These are phyloP conservation scores for Trichoderma sp. DNA, from an alignment of 2,329 filamentous ascomycete species.

Conservation along the genomic window DNA sequence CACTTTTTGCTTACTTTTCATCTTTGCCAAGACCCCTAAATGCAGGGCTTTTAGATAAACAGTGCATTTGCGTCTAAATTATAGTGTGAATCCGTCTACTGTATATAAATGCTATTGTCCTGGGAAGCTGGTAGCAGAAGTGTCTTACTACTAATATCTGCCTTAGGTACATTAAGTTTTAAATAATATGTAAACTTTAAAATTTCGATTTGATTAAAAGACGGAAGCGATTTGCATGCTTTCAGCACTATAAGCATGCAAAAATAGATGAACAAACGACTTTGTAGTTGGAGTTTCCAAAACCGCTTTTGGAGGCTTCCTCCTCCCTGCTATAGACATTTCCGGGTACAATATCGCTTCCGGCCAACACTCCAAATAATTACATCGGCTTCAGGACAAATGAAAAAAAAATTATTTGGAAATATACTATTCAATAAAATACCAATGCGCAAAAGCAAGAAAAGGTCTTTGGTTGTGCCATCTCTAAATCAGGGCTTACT, in stretches of 20 bases:
- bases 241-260: background rate
- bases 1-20: background rate
- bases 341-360: slow-evolving; percentile 2
- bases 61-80: background rate
- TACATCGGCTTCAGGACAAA: background rate
- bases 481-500: background rate
- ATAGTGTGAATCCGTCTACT: background rate
- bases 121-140: background rate
- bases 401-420: background rate
- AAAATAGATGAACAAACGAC: background rate
- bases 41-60: background rate
- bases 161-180: background rate
- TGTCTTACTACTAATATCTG: background rate
- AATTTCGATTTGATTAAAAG: background rate
- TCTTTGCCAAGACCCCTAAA: background rate
- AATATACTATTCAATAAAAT: background rate
- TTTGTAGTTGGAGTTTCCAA: background rate
- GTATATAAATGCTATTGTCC: background rate
- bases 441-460: background rate
- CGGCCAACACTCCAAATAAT: background rate
- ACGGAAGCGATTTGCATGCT: background rate
- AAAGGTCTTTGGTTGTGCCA: background rate
- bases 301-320: background rate
- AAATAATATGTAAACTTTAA: background rate
- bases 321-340: background rate